These are phyloP conservation scores for Epichloe hybrida DNA, from an alignment of 2,329 filamentous ascomycete genomes.

Conservation along the genomic window DNA sequence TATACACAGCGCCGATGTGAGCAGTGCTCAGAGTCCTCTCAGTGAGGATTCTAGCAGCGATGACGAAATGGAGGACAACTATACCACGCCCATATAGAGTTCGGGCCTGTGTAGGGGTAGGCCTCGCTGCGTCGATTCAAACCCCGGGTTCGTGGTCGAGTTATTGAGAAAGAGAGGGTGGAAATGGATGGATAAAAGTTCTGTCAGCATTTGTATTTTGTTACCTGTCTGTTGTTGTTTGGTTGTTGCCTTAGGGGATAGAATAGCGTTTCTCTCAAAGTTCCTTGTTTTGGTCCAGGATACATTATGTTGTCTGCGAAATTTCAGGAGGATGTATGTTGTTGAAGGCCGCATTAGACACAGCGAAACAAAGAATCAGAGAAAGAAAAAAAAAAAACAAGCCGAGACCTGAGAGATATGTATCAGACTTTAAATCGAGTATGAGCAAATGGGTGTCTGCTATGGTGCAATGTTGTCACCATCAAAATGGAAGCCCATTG, in stretches of 20 bases:
- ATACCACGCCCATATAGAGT: slow-evolving; percentile 12
- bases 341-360: too few relatives aligned
- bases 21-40: slow-evolving; percentile 37
- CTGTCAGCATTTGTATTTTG: too few relatives aligned
- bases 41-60: slow-evolving; percentile 38
- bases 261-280: too few relatives aligned
- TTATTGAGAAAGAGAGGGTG: not conserved
- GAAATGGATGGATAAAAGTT: too few relatives aligned
- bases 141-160: not conserved
- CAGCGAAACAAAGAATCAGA: too few relatives aligned
- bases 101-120: not conserved
- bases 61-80: slow-evolving; percentile 35
- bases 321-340: too few relatives aligned
- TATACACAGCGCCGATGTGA: slow-evolving; percentile 33
- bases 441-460: not conserved
- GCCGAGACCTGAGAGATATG: too few relatives aligned
- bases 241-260: too few relatives aligned
- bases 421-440: not conserved
- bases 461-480: slow-evolving; percentile 4
- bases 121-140: not conserved
- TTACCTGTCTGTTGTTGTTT: too few relatives aligned
- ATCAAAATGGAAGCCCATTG: not conserved
- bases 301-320: too few relatives aligned
- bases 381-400: too few relatives aligned
- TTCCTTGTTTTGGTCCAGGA: too few relatives aligned